Evolutionary conservation across 2,329 filamentous ascomycete genomes (phyloP), one percentile per base, ranked within the genome.

Genomic region (Aspergillus puulaauensis): DNA sequence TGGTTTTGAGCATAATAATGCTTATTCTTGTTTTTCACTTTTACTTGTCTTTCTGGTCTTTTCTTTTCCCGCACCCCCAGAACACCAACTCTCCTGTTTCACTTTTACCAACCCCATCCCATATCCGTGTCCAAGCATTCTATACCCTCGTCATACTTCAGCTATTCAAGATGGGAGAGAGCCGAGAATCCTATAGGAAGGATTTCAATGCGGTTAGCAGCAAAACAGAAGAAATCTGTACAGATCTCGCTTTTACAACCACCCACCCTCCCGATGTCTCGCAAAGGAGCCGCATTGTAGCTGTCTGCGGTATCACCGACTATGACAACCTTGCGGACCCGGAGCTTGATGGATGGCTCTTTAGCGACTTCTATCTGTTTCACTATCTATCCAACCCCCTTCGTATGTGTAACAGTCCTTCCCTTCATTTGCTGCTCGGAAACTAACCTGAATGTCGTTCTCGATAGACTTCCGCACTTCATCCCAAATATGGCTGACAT

Each of bases 381-480:
- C 27, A 52, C 27, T 31, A 56, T 40, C 24, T 60, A n/a, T 52
- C 54, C 23, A 50, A 60, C 50, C 14, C 51, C 6, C 9, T 45
- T 8, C 17, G 50, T 45, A 41, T 7, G 50, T 55, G 17, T 39
- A 14, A 27, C 17, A 17, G n/a, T 44, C 45, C 33, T 48, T 44
- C 14, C 37, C 45, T 43, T 48, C 35, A 49, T 44, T 52, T 27
- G 19, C 44, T 44, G 17, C 27, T 19, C 27, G 31, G 24, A 27
- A 2, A 2, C 24, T 9, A 27, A 27, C 8, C 24, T 27, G 24
- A 27, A 27, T 27, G 2, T 1, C 24, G 24, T 27, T 9, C 9
- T 8, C 7, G 24, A 9, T 37, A 48, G 33, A 19, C 37, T 48
- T 31, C 23, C 27, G 21, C 44, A 55, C 37, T 21, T 37, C 44